These are phyloP conservation scores for Lasiosphaeris hirsuta DNA, from an alignment of 495 filamentous ascomycete genomes.

Conservation along the genomic window DNA sequence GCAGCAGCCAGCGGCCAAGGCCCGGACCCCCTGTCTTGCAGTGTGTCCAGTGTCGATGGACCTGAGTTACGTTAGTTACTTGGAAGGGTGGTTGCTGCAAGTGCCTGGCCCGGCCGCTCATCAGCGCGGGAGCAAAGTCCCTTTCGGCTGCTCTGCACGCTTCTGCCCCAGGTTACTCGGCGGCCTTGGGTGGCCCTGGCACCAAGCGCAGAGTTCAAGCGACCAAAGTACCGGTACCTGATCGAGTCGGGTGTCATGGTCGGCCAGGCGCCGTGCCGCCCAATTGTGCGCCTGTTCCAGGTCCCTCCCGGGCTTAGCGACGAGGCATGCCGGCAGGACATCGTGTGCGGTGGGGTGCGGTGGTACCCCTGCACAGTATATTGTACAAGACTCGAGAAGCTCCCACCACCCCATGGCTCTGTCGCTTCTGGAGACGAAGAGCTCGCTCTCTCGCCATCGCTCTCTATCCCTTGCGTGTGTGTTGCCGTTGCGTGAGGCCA, in stretches of 20 bases:
- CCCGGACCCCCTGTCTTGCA: constrained; percentile 6
- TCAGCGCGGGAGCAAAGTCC: constrained; percentile 23
- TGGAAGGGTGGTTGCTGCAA: constrained; percentile 18
- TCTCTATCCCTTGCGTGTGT: no score
- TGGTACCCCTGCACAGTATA: constrained; percentile 12
- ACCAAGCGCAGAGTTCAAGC: not conserved
- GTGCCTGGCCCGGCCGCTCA: constrained; percentile 30
- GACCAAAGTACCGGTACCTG: constrained; percentile 23
- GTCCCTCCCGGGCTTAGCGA: constrained; percentile 13
- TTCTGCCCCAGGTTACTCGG: not conserved
- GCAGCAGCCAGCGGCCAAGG: not conserved
- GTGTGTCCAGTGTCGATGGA: no score
- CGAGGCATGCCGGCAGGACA: constrained; percentile 11
- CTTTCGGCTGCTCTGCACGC: constrained; percentile 11
- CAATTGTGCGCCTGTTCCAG: not conserved
- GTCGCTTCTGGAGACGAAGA: not conserved
- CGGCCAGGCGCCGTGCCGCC: constrained; percentile 16
- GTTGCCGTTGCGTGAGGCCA: no score
- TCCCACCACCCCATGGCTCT: not conserved
- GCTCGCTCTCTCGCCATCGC: no score
- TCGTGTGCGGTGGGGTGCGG: constrained; percentile 8
- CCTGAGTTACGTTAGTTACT: constrained; percentile 1
- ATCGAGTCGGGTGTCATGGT: constrained; percentile 5
- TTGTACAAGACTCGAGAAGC: constrained; percentile 10
- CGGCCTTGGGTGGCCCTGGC: constrained; percentile 9